A percentile compares a stretch with the other conserved stretches of the same genome.
These are phyloP conservation scores for Kwoniella dejecticola DNA, from an alignment of 768 basidiomycete species.

Conservation along the genomic window DNA sequence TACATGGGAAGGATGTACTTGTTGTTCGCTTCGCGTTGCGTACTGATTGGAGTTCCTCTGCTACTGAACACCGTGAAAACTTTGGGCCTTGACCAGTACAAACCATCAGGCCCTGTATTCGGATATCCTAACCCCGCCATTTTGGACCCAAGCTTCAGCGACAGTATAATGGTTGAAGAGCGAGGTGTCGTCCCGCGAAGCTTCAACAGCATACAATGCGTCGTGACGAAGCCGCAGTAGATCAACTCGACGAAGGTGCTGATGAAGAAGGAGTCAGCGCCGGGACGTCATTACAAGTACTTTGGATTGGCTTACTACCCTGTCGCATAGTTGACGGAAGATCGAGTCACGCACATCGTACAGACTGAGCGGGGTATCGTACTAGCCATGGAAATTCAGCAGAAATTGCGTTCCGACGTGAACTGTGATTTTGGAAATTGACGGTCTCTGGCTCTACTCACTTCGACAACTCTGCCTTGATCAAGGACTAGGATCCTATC, in stretches of 20 bases:
- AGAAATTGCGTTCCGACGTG: not conserved
- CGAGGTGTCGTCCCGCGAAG: constrained; percentile 2
- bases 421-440: not conserved
- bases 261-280: not conserved
- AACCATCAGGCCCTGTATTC: not conserved
- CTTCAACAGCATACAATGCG: constrained; percentile 9
- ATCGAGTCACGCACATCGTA: constrained; percentile 61
- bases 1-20: constrained; percentile 3
- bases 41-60: not conserved
- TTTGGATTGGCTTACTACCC: constrained; percentile 28
- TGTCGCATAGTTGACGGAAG: constrained; percentile 68
- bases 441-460: constrained; percentile 18
- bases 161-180: constrained; percentile 17
- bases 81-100: too few relatives aligned
- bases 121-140: constrained; percentile 3
- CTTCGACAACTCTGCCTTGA: constrained; percentile 46
- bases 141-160: constrained; percentile 12
- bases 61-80: too few relatives aligned
- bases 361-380: constrained; percentile 42
- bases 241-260: constrained; percentile 14
- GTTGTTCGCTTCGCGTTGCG: not conserved
- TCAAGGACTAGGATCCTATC: constrained; percentile 55
- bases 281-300: too few relatives aligned
- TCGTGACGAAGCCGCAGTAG: constrained; percentile 14
- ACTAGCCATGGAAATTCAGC: constrained; percentile 15